Conservation (phyloP, 306 rosid species). For the Gastrolobium bilobum region DNA sequence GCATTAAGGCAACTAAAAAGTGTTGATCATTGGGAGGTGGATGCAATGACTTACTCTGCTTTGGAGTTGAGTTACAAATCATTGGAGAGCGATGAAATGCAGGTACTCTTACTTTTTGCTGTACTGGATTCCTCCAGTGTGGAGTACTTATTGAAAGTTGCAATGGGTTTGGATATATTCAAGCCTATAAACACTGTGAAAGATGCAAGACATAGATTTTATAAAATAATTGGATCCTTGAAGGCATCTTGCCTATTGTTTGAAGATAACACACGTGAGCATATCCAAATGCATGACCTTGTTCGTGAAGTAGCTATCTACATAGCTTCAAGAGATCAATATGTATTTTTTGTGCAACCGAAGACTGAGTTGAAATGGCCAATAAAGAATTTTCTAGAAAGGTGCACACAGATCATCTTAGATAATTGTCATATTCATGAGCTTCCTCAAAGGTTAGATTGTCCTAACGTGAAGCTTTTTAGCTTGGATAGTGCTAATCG, state of each 20-base stretch:
- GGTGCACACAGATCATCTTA: neutral
- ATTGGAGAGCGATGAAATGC: neutral
- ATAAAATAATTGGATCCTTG: too few relatives aligned
- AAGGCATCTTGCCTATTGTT: conserved; percentile 21
- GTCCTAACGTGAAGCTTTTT: neutral
- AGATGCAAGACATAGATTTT: neutral
- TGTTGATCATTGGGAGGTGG: neutral
- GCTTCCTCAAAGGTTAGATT: conserved; percentile 25
- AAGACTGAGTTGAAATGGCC: too few relatives aligned
- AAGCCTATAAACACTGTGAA: neutral
- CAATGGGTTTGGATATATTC: conserved; percentile 26
- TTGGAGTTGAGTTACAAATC: neutral
- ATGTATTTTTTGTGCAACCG: too few relatives aligned
- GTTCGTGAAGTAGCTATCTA: conserved; percentile 17
- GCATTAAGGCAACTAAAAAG: neutral
- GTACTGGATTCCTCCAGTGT: neutral
- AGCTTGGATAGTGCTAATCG: rapidly evolving
- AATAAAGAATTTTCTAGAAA: neutral
- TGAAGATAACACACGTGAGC: neutral
- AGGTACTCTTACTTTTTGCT: conserved; percentile 26
- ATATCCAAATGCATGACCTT: conserved; percentile 30
- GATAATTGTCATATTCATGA: neutral
- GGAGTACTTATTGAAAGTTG: neutral
- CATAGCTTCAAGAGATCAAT: neutral
- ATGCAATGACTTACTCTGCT: neutral